Evolutionary conservation across 768 basidiomycete genomes (phyloP).

Genomic region (Kwoniella mangroviensis): DNA sequence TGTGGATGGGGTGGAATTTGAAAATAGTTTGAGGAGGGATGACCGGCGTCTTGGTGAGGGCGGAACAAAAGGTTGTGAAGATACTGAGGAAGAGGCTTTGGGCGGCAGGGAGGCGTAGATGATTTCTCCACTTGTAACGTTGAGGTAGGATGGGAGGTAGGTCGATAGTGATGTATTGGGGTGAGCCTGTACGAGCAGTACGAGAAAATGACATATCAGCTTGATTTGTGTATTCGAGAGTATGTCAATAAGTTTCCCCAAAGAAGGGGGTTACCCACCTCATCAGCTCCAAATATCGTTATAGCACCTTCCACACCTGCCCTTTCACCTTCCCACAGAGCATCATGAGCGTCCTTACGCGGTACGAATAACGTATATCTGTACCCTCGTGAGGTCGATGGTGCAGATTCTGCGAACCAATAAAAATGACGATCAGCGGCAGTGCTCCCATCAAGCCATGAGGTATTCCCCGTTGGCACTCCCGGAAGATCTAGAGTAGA

Average conservation of each 20-base stretch:
- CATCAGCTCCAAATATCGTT: constrained; percentile 76
- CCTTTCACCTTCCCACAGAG: constrained; percentile 90
- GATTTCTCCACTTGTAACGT: constrained; percentile 39
- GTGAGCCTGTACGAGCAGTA: constrained; percentile 24
- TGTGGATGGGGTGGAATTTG: constrained; percentile 32
- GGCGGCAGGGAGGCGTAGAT: constrained; percentile 62
- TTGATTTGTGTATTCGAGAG: not conserved
- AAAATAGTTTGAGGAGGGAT: constrained; percentile 64
- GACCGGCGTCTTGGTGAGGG: constrained; percentile 62
- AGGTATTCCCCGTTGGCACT: too few relatives aligned
- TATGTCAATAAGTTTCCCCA: too few relatives aligned
- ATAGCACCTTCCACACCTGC: constrained; percentile 72
- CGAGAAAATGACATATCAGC: too few relatives aligned
- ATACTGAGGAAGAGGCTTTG: constrained; percentile 49
- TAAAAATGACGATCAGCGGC: not conserved
- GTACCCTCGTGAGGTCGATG: constrained; percentile 74
- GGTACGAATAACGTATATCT: constrained; percentile 81
- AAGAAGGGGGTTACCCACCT: constrained; percentile 56
- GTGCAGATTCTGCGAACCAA: constrained; percentile 65
- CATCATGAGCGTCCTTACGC: constrained; percentile 73
- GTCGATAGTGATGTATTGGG: constrained; percentile 53
- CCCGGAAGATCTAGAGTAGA: not conserved
- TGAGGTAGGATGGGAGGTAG: constrained; percentile 66
- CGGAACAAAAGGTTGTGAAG: constrained; percentile 50
- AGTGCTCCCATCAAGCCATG: not conserved